Conservation (phyloP, 768 basidiomycete species). For the Pholiota microspora region DNA sequence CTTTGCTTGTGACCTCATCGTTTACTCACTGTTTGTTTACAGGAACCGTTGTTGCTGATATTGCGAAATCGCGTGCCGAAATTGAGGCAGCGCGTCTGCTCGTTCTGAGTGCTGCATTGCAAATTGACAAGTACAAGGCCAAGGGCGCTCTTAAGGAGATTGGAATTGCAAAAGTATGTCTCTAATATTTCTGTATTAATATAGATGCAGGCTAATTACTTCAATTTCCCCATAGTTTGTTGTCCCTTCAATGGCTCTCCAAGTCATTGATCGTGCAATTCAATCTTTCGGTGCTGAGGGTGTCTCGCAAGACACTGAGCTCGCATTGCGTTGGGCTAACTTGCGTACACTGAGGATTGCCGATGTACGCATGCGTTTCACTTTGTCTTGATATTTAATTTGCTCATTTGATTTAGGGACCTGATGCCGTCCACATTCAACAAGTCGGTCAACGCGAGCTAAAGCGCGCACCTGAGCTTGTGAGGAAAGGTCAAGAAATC, state of each 20-base stretch:
- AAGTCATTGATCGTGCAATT: constrained; percentile 92
- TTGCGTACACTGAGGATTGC: constrained; percentile 87
- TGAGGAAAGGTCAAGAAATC: constrained; percentile 48
- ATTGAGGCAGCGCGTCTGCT: constrained; percentile 87
- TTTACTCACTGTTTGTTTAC: not conserved
- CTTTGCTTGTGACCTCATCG: not conserved
- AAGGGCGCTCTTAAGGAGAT: constrained; percentile 98
- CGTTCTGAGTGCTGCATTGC: constrained; percentile 88
- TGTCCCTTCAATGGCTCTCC: constrained; percentile 87
- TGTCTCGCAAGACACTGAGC: constrained; percentile 81
- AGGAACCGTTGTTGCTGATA: constrained; percentile 89
- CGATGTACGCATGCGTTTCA: constrained; percentile 52
- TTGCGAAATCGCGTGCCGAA: constrained; percentile 90
- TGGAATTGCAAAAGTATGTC: constrained; percentile 86
- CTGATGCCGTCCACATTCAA: constrained; percentile 90
- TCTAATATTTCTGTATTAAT: not conserved
- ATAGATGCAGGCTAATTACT: constrained; percentile 1
- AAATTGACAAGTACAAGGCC: constrained; percentile 89
- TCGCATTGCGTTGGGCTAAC: constrained; percentile 76
- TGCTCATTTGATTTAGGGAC: constrained; percentile 48
- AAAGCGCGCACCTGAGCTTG: constrained; percentile 66
- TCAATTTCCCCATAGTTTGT: constrained; percentile 60
- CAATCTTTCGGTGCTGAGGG: constrained; percentile 98
- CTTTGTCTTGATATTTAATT: constrained; percentile 6
- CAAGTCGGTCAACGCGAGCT: constrained; percentile 92